phyloP scores from a whole-genome alignment of 1,284 basidiomycete species.

The Porogramme epimiltina region DNA sequence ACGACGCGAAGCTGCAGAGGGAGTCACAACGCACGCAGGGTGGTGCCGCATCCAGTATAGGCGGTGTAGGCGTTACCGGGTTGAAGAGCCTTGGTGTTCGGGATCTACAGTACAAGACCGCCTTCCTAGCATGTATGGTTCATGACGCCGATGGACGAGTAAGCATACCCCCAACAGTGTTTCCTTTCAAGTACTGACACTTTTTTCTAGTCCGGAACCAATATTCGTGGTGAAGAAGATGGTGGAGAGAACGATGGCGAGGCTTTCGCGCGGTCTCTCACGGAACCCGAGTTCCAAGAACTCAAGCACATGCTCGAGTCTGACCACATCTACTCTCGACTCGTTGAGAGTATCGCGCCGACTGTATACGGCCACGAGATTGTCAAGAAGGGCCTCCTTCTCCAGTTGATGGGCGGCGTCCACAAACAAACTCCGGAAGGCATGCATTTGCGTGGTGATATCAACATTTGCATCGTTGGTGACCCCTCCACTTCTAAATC shows the following conservation, averaged over 20 bases:
- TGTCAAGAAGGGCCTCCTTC: constrained; percentile 96
- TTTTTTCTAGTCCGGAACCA: constrained; percentile 67
- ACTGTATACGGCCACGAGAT: constrained; percentile 99
- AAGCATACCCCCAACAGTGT: constrained; percentile 33
- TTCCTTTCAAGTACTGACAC: not conserved
- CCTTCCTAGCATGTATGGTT: constrained; percentile 98
- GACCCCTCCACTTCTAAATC: constrained; percentile 98
- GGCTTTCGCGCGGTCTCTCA: constrained; percentile 86
- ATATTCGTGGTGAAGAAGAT: constrained; percentile 87
- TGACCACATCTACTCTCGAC: constrained; percentile 91
- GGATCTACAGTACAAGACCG: constrained; percentile 98
- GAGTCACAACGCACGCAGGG: constrained; percentile 75
- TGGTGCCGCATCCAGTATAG: constrained; percentile 66
- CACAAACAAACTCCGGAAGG: constrained; percentile 97
- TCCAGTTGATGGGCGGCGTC: constrained; percentile 99
- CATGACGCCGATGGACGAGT: constrained; percentile 87
- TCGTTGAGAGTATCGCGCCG: constrained; percentile 95
- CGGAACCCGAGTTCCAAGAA: constrained; percentile 94
- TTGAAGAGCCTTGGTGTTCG: constrained; percentile 93
- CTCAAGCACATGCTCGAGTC: constrained; percentile 92
- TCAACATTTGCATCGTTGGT: constrained; percentile 98
- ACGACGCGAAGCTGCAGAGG: constrained; percentile 87
- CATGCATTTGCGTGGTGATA: constrained; percentile 96
- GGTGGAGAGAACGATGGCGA: constrained; percentile 76
- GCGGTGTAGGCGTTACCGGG: constrained; percentile 89